Conservation (phyloP, 148 eudicot species). For the Spergularia marina region DNA sequence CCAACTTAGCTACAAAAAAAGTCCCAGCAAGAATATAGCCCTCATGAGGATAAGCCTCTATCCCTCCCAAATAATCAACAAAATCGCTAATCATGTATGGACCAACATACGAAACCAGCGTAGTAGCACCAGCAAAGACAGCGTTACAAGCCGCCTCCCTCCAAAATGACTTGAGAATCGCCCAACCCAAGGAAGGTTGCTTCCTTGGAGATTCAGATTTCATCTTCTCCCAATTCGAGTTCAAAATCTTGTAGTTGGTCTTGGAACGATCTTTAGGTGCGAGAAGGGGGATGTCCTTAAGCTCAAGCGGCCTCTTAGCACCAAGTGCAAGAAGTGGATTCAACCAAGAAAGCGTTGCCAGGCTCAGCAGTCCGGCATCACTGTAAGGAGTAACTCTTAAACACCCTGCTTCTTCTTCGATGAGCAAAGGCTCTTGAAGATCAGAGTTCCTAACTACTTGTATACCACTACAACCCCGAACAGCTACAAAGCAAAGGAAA, state of each 20-base stretch:
- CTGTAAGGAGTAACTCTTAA: constrained; percentile 81
- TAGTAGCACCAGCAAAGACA: constrained; percentile 66
- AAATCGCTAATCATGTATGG: constrained; percentile 93
- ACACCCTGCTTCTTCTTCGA: constrained; percentile 80
- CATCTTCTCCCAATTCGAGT: constrained; percentile 74
- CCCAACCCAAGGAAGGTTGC: constrained; percentile 76
- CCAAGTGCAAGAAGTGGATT: constrained; percentile 82
- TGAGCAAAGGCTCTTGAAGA: constrained; percentile 80
- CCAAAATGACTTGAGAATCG: constrained; percentile 78
- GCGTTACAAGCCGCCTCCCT: constrained; percentile 82
- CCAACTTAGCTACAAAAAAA: constrained; percentile 69
- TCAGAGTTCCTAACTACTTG: constrained; percentile 55
- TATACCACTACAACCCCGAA: constrained; percentile 74
- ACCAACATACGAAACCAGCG: constrained; percentile 86
- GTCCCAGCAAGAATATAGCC: constrained; percentile 84
- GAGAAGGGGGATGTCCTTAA: constrained; percentile 87
- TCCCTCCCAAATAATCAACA: constrained; percentile 79
- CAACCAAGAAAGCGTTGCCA: constrained; percentile 91
- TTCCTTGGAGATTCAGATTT: constrained; percentile 52
- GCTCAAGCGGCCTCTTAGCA: constrained; percentile 87
- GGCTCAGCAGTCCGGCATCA: constrained; percentile 78
- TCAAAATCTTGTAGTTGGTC: constrained; percentile 64
- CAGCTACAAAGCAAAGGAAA: constrained; percentile 68
- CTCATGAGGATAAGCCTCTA: constrained; percentile 58
- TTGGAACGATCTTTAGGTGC: constrained; percentile 84